phyloP scores from a whole-genome alignment of 1,284 basidiomycete genomes.

The Wallemia ichthyophaga region DNA sequence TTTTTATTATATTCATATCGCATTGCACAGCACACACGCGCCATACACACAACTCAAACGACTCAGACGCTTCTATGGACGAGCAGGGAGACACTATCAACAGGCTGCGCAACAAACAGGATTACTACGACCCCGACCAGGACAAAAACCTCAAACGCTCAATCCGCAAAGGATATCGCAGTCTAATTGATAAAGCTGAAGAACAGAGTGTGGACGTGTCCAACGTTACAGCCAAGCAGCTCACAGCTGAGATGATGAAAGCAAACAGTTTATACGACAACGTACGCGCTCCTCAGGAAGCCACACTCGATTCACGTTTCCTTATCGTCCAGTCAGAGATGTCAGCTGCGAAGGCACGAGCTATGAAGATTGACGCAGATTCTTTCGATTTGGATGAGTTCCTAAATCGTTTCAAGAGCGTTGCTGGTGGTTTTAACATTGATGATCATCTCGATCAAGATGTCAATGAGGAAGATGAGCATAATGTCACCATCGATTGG shows the following conservation, averaged over 20 bases:
- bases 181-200: conserved; percentile 29
- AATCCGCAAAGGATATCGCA: conserved; percentile 35
- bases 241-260: conserved; percentile 4
- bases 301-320: conserved; percentile 43
- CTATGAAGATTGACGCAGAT: conserved; percentile 50
- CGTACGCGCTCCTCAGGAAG: conserved; percentile 45
- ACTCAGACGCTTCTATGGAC: too few relatives aligned
- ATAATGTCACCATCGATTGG: conserved; percentile 27
- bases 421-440: conserved; percentile 32
- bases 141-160: conserved; percentile 38
- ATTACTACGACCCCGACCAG: conserved; percentile 36
- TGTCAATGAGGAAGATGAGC: conserved; percentile 17
- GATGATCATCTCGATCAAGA: too few relatives aligned
- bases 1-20: too few relatives aligned
- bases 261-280: conserved; percentile 5
- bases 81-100: not conserved
- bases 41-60: too few relatives aligned
- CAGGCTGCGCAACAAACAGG: not conserved
- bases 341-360: conserved; percentile 43
- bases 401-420: conserved; percentile 32
- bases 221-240: conserved; percentile 6
- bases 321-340: conserved; percentile 35
- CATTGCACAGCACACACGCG: too few relatives aligned
- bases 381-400: conserved; percentile 63
- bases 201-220: conserved; percentile 18